phyloP scores from a whole-genome alignment of 164 flowering plant genomes.

The Chimonanthus praecox region DNA sequence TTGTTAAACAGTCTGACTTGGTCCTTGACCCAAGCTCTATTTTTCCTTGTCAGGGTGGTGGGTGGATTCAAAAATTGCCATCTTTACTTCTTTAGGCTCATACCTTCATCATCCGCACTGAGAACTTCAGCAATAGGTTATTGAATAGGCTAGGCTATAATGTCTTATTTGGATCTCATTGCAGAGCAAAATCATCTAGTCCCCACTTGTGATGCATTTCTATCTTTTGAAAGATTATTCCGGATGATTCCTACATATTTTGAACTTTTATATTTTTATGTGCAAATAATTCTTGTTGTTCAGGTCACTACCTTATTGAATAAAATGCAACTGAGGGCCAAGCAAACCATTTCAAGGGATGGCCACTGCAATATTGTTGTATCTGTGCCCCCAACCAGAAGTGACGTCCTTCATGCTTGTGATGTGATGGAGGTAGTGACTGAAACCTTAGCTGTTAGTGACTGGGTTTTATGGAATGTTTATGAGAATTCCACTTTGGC shows the following conservation, averaged over 20 bases:
- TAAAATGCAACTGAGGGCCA: slow-evolving; percentile 80
- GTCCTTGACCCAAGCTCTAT: too few relatives aligned
- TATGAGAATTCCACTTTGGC: too few relatives aligned
- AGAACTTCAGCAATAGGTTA: too few relatives aligned
- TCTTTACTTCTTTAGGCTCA: too few relatives aligned
- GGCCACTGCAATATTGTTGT: slow-evolving; percentile 36
- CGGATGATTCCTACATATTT: not conserved
- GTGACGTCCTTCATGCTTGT: slow-evolving; percentile 94
- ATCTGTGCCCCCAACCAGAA: slow-evolving; percentile 91
- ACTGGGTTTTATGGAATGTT: too few relatives aligned
- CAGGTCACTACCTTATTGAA: slow-evolving; percentile 61
- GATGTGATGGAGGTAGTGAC: slow-evolving; percentile 91
- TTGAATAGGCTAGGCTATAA: not conserved
- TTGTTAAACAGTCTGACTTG: too few relatives aligned
- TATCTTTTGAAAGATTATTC: not conserved
- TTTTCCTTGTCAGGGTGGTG: too few relatives aligned
- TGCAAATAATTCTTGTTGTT: not conserved
- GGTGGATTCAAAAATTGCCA: too few relatives aligned
- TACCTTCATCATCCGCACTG: not conserved
- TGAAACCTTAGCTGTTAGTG: not conserved
- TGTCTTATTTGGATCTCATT: not conserved
- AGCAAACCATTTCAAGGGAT: slow-evolving; percentile 36
- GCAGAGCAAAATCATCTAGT: not conserved
- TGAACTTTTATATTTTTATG: not conserved
- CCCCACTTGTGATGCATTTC: not conserved